Evolutionary conservation across 2,329 filamentous ascomycete genomes (phyloP).

Genomic region (Neonectria hederae): DNA sequence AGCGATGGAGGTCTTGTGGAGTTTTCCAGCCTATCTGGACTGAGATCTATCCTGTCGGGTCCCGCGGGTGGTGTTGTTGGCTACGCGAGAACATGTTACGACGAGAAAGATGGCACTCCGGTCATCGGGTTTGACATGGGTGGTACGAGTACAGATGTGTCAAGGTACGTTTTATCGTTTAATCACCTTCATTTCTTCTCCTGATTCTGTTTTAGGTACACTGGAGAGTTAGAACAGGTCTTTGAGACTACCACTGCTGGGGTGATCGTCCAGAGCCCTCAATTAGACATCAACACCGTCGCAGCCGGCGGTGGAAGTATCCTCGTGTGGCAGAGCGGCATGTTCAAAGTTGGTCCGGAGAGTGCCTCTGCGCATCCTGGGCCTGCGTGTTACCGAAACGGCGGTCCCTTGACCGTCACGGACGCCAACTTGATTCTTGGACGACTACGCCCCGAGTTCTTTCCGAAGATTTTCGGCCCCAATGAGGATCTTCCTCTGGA

Average conservation of each 20-base stretch:
- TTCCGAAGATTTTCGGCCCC: conserved; percentile 91
- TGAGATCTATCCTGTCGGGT: conserved; percentile 85
- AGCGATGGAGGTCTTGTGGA: conserved; percentile 78
- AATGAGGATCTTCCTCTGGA: conserved; percentile 85
- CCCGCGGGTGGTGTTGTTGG: conserved; percentile 91
- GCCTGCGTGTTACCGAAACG: conserved; percentile 88
- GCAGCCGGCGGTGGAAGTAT: conserved; percentile 86
- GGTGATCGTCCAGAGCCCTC: conserved; percentile 88
- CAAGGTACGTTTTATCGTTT: conserved; percentile 66
- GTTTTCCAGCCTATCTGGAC: conserved; percentile 80
- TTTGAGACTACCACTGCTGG: conserved; percentile 93
- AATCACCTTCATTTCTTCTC: fast-evolving
- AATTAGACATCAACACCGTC: conserved; percentile 93
- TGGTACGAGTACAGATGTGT: conserved; percentile 90
- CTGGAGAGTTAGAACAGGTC: conserved; percentile 87
- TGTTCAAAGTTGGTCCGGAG: conserved; percentile 89
- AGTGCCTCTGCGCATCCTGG: conserved; percentile 88
- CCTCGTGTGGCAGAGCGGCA: conserved; percentile 85
- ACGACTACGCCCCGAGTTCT: conserved; percentile 85
- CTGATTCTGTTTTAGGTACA: conserved; percentile 47
- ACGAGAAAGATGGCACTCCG: conserved; percentile 79
- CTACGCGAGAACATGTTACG: conserved; percentile 89
- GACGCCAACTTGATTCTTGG: conserved; percentile 89
- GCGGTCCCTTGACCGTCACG: conserved; percentile 85
- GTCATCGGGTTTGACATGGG: conserved; percentile 96